Percentiles rank a stretch among this genome's conserved stretches.
phyloP scores from a whole-genome alignment of 345 rosid genomes.

The Salix exigua region DNA sequence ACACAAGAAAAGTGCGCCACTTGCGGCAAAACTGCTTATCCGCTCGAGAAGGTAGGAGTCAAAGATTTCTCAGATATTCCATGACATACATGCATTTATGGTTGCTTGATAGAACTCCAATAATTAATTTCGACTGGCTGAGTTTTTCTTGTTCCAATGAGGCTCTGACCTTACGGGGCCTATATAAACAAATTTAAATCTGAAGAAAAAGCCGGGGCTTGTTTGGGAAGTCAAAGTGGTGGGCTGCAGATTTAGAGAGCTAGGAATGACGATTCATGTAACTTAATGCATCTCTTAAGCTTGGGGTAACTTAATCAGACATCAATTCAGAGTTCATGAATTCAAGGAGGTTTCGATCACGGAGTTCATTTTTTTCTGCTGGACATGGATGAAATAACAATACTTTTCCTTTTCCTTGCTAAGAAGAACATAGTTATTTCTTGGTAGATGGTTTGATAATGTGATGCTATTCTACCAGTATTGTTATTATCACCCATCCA shows the following conservation, averaged over 20 bases:
- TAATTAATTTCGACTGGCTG: not conserved
- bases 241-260: not conserved
- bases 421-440: not conserved
- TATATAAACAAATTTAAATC: not conserved
- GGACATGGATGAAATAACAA: not conserved
- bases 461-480: not conserved
- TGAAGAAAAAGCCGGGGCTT: not conserved
- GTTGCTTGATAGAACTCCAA: not conserved
- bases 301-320: not conserved
- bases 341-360: not conserved
- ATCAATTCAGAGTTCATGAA: not conserved
- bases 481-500: not conserved
- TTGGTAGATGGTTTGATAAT: not conserved
- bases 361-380: not conserved
- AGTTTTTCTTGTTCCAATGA: not conserved
- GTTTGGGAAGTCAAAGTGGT: not conserved
- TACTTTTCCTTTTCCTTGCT: not conserved
- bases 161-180: not conserved
- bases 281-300: not conserved
- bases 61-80: not conserved
- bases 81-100: not conserved
- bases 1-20: conserved; percentile 96
- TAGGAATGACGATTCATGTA: not conserved
- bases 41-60: conserved; percentile 80
- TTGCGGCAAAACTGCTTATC: conserved; percentile 96